Conservation (phyloP, 495 filamentous ascomycete species). For the Copromyces sp. region DNA sequence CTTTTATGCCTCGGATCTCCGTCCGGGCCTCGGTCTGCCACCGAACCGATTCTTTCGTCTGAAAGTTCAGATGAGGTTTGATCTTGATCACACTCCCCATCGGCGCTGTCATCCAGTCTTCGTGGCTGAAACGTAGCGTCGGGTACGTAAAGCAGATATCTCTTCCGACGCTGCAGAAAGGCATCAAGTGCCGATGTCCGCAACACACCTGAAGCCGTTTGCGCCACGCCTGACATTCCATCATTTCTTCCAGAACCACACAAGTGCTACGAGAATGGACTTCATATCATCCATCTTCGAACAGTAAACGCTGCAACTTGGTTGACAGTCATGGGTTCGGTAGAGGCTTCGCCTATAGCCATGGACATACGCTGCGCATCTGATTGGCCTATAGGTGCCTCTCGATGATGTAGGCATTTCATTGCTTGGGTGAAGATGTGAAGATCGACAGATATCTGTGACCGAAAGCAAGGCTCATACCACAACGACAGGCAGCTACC, state of each 20-base stretch:
- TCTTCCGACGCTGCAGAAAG: neutral
- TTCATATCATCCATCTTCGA: neutral
- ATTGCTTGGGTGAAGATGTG: neutral
- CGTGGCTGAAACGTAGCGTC: neutral
- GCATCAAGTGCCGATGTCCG: neutral
- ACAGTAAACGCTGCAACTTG: neutral
- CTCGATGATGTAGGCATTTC: neutral
- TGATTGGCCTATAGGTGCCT: neutral
- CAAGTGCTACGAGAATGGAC: neutral
- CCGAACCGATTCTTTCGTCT: neutral
- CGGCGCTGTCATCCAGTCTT: neutral
- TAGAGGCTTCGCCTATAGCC: neutral
- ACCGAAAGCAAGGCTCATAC: neutral
- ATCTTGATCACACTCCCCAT: neutral
- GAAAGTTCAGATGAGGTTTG: neutral
- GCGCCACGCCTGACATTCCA: neutral
- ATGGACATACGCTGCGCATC: neutral
- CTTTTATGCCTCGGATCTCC: neutral
- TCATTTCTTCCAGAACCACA: neutral
- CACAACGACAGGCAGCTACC: neutral
- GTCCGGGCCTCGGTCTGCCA: neutral
- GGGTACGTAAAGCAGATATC: neutral
- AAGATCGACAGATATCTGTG: neutral
- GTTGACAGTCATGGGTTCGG: neutral
- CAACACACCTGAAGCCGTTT: neutral